Conservation (phyloP, 2,329 filamentous ascomycete genomes). For the Nemania sp. region DNA sequence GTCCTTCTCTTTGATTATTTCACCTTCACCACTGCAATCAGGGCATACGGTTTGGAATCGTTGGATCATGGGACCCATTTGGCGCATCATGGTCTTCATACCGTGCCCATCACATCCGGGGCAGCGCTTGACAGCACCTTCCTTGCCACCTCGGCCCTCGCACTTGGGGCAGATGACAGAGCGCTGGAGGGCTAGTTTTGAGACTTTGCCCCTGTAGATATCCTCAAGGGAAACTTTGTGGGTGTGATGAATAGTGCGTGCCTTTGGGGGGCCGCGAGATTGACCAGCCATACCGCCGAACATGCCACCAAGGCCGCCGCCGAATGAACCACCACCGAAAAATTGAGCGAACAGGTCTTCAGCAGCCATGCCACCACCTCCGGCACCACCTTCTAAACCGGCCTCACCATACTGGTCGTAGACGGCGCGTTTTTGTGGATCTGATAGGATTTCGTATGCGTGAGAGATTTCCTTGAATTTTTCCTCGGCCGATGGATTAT, state of each 20-base stretch:
- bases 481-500: slow-evolving; percentile 92
- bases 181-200: slow-evolving; percentile 96
- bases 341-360: slow-evolving; percentile 98
- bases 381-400: slow-evolving; percentile 88
- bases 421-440: slow-evolving; percentile 87
- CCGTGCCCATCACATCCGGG: slow-evolving; percentile 90
- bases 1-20: slow-evolving; percentile 96
- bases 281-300: slow-evolving; percentile 81
- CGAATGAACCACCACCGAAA: slow-evolving; percentile 82
- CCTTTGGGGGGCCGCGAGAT: slow-evolving; percentile 84
- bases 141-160: slow-evolving; percentile 93
- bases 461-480: slow-evolving; percentile 99
- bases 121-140: slow-evolving; percentile 96
- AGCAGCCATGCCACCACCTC: slow-evolving; percentile 87
- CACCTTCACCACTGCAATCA: slow-evolving; percentile 97
- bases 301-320: slow-evolving; percentile 81
- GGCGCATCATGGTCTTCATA: slow-evolving; percentile 99
- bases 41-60: slow-evolving; percentile 99
- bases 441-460: slow-evolving; percentile 94
- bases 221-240: slow-evolving; percentile 99
- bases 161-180: slow-evolving; percentile 97
- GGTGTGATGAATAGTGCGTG: slow-evolving; percentile 95
- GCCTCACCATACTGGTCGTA: slow-evolving; percentile 99
- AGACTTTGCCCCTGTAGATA: slow-evolving; percentile 97
- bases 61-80: slow-evolving; percentile 99